Conservation (phyloP, 1,284 basidiomycete genomes). For the Ganoderma meredithae region DNA sequence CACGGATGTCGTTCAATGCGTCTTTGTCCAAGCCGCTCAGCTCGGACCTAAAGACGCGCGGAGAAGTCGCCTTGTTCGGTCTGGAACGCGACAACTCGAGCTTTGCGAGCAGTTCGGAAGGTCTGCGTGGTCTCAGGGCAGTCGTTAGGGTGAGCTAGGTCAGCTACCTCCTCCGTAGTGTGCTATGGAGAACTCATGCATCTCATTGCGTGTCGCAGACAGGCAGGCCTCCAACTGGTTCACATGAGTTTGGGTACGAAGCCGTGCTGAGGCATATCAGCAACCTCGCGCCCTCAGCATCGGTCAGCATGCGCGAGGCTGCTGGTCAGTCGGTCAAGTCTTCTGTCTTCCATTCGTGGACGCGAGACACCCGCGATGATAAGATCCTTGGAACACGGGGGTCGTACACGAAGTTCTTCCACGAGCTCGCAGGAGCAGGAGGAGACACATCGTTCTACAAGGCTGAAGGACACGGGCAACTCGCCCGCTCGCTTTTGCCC, state of each 20-base stretch:
- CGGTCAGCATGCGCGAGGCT: constrained; percentile 83
- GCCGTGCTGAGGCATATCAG: constrained; percentile 79
- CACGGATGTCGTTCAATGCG: constrained; percentile 83
- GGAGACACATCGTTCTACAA: constrained; percentile 81
- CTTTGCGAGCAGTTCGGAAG: constrained; percentile 77
- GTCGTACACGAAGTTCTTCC: constrained; percentile 64
- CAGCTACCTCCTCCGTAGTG: constrained; percentile 38
- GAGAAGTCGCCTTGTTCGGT: constrained; percentile 68
- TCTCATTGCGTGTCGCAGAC: constrained; percentile 47
- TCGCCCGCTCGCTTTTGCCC: constrained; percentile 64
- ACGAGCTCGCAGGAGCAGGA: constrained; percentile 83
- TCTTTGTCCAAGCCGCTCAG: constrained; percentile 66
- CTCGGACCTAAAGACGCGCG: constrained; percentile 63
- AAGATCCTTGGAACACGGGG: constrained; percentile 71
- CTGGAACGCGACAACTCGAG: constrained; percentile 74
- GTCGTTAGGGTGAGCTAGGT: constrained; percentile 68
- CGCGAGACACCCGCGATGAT: constrained; percentile 85
- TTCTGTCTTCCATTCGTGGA: constrained; percentile 81
- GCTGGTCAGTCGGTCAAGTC: constrained; percentile 88
- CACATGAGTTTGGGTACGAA: constrained; percentile 86
- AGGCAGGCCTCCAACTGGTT: constrained; percentile 53
- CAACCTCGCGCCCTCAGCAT: constrained; percentile 76
- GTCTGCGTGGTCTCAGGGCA: constrained; percentile 68
- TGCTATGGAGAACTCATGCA: constrained; percentile 36
- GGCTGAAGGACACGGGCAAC: constrained; percentile 70